Conservation (phyloP, 2,329 filamentous ascomycete genomes). For the Claviceps quebecensis region DNA sequence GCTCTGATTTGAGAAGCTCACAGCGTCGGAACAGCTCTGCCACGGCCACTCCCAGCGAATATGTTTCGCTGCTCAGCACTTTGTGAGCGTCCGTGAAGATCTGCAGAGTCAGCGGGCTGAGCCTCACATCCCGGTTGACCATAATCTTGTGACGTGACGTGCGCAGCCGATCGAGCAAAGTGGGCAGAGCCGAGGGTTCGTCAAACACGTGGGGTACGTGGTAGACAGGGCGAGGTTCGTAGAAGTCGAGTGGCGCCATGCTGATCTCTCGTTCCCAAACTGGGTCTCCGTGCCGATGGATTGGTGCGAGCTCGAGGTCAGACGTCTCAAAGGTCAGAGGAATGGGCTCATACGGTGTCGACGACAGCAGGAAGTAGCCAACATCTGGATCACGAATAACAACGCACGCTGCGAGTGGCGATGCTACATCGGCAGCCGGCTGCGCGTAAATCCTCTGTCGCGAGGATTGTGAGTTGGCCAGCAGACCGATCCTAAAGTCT, state of each 20-base stretch:
- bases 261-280: conserved; percentile 27
- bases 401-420: conserved; percentile 39
- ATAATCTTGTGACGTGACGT: conserved; percentile 47
- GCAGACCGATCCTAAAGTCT: conserved; percentile 46
- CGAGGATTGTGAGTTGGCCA: conserved; percentile 44
- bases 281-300: conserved; percentile 27
- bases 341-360: conserved; percentile 43
- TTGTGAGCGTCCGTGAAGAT: conserved; percentile 62
- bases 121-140: conserved; percentile 52
- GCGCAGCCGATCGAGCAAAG: conserved; percentile 40
- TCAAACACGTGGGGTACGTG: conserved; percentile 48
- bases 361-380: conserved; percentile 48
- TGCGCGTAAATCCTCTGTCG: conserved; percentile 45
- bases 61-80: conserved; percentile 54
- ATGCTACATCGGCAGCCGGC: conserved; percentile 28
- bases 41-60: conserved; percentile 52
- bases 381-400: conserved; percentile 47
- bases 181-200: conserved; percentile 39
- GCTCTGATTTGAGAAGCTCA: conserved; percentile 51
- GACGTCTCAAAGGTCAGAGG: conserved; percentile 46
- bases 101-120: conserved; percentile 57
- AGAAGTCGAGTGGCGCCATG: conserved; percentile 35
- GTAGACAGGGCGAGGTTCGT: conserved; percentile 52
- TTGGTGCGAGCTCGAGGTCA: conserved; percentile 33
- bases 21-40: conserved; percentile 61